Percentiles rank a stretch among this genome's conserved stretches.
Evolutionary conservation across 2,329 filamentous ascomycete species (phyloP).

Genomic region (Magnaporthales sp.): DNA sequence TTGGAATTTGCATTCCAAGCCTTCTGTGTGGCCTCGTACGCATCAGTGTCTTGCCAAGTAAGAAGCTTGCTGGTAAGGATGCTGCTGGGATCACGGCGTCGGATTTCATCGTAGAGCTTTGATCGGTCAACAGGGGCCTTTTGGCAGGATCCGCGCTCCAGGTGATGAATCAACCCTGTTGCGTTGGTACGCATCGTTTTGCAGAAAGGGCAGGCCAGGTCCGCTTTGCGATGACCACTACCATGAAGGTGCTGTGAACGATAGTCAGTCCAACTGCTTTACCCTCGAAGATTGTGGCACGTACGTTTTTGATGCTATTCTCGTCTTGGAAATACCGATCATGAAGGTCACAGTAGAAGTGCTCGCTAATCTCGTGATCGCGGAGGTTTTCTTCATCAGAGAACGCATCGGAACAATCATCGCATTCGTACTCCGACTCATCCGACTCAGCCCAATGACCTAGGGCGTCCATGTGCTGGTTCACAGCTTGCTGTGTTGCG

Average conservation of each 20-base stretch:
- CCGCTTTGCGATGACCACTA: constrained; percentile 32
- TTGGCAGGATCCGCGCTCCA: constrained; percentile 46
- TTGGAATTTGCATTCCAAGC: constrained; percentile 32
- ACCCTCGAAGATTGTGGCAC: not conserved
- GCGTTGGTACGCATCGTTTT: constrained; percentile 33
- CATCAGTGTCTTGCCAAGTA: constrained; percentile 27
- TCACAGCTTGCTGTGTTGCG: not conserved
- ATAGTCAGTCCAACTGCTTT: not conserved
- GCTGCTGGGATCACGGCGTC: constrained; percentile 34
- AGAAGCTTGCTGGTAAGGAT: constrained; percentile 42
- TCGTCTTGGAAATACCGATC: not conserved
- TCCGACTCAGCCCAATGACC: not conserved
- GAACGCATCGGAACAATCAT: not conserved
- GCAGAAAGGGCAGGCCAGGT: constrained; percentile 49
- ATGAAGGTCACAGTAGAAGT: not conserved
- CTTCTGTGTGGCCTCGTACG: constrained; percentile 26
- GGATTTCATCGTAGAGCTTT: constrained; percentile 34
- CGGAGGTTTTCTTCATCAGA: not conserved
- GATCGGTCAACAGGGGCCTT: constrained; percentile 38
- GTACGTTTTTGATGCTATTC: not conserved
- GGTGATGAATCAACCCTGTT: constrained; percentile 43
- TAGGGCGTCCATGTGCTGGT: not conserved
- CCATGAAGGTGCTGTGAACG: constrained; percentile 44
- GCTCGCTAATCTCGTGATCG: constrained; percentile 1
- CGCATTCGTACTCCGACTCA: not conserved